Percentiles rank a stretch among this genome's conserved stretches.
phyloP scores from a whole-genome alignment of 179 eudicot genomes.

The Silene coronaria region DNA sequence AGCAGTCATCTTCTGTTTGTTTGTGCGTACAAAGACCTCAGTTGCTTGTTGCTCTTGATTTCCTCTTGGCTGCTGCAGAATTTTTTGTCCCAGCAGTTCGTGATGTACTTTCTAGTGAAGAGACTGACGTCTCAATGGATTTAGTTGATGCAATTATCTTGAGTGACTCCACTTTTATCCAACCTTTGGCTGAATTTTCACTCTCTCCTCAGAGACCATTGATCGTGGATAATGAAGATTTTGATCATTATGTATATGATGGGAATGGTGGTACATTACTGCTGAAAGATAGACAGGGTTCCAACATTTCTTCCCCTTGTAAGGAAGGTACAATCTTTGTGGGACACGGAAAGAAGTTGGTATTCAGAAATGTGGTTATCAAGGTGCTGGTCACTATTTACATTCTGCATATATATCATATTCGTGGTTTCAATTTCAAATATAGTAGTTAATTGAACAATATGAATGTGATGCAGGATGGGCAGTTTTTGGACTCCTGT shows the following conservation, averaged over 20 bases:
- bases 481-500: conserved; percentile 75
- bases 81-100: conserved; percentile 86
- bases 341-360: conserved; percentile 74
- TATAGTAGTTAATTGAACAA: neutral
- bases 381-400: conserved; percentile 39
- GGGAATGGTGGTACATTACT: conserved; percentile 78
- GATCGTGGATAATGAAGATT: conserved; percentile 68
- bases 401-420: neutral
- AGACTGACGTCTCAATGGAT: conserved; percentile 43
- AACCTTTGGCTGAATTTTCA: conserved; percentile 52
- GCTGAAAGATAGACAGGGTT: conserved; percentile 59
- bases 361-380: conserved; percentile 66
- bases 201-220: conserved; percentile 79
- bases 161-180: conserved; percentile 49
- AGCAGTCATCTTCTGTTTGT: conserved; percentile 53
- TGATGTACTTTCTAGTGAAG: conserved; percentile 58
- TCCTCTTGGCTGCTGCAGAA: conserved; percentile 76
- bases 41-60: conserved; percentile 94
- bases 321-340: conserved; percentile 67
- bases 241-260: conserved; percentile 66
- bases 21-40: conserved; percentile 91
- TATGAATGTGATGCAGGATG: conserved; percentile 55
- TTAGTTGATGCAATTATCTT: conserved; percentile 62
- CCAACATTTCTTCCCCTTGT: conserved; percentile 46
- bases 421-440: neutral